Conservation (phyloP, 73 alveolate genomes). For the Urostyla sp. region DNA sequence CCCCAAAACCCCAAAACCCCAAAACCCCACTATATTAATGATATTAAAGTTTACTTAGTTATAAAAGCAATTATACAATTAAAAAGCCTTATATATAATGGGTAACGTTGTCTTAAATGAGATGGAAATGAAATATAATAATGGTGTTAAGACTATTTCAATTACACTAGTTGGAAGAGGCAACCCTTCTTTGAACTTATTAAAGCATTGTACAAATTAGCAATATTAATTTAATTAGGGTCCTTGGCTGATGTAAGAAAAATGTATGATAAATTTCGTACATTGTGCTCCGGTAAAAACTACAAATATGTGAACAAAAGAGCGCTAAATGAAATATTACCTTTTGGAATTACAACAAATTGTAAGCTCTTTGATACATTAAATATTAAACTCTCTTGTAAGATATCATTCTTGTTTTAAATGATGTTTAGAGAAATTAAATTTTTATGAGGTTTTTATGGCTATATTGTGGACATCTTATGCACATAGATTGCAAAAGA, state of each 20-base stretch:
- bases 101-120: constrained; percentile 39
- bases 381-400: constrained; percentile 18
- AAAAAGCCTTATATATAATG: too few relatives aligned
- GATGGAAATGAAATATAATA: constrained; percentile 15
- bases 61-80: too few relatives aligned
- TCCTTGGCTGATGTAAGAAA: constrained; percentile 36
- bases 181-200: constrained; percentile 37
- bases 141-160: background rate
- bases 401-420: background rate
- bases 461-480: constrained; percentile 41
- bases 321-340: constrained; percentile 34
- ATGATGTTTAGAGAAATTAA: constrained; percentile 3
- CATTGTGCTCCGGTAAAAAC: constrained; percentile 22
- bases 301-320: constrained; percentile 24
- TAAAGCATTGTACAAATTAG: constrained; percentile 21
- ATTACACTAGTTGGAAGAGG: background rate
- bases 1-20: too few relatives aligned
- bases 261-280: constrained; percentile 20
- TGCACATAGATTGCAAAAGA: constrained; percentile 31
- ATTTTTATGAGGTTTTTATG: constrained; percentile 23
- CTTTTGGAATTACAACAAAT: constrained; percentile 40
- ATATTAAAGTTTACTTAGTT: too few relatives aligned
- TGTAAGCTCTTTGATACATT: constrained; percentile 28
- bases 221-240: background rate
- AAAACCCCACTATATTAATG: too few relatives aligned